Base-by-base conservation (phyloP, 768 basidiomycete genomes). In the Mycena crocata region DNA sequence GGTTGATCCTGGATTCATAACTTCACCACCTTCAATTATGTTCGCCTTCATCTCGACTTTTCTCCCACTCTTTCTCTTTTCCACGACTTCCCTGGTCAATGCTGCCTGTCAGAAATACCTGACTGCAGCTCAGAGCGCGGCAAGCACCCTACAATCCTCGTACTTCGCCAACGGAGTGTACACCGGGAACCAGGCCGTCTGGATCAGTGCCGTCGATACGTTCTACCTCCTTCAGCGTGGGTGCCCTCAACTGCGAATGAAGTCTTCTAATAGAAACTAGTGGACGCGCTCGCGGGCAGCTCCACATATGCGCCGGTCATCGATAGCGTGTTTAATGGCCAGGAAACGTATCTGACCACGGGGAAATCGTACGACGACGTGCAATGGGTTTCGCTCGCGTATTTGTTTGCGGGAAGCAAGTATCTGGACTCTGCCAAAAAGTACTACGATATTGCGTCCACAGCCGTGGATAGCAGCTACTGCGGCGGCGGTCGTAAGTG, bases 401-500 rank as follows among this genome's bases (percentile, higher is more conserved):
- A 56, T 28, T 10, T 55, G 26, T 42, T 31, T 17, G 35, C 35
- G 56, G 62, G 54, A n/a, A 45, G 44, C 54, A 42, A 19, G 28
- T 24, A 45, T 23, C 23, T 45, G 23, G 62, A 39, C 21, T n/a
- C 21, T n/a, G 35, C 62, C 14, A 63, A 39, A 17, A 56, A 6
- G 28, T 55, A 55, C 39, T 55, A 28, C 24, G 51, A 54, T 21
- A 55, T 45, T 35, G 54, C 54, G 15, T 23, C 19, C n/a, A 30
- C 24, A 21, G 62, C 62, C n/a, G 52, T 24, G 10, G 59, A 62
- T 31, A 49, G 28, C 44, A 35, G 32, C 24, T 49, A 48, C 34
- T 62, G 59, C 30, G 59, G 59, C 23, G 59, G 59, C 17, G 59
- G 59, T 31, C 32, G 59, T 62, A n/a, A 49, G 59, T 39, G 26